Conservation (phyloP, 768 basidiomycete species). For the Rhodosporidiobolus sp. region DNA sequence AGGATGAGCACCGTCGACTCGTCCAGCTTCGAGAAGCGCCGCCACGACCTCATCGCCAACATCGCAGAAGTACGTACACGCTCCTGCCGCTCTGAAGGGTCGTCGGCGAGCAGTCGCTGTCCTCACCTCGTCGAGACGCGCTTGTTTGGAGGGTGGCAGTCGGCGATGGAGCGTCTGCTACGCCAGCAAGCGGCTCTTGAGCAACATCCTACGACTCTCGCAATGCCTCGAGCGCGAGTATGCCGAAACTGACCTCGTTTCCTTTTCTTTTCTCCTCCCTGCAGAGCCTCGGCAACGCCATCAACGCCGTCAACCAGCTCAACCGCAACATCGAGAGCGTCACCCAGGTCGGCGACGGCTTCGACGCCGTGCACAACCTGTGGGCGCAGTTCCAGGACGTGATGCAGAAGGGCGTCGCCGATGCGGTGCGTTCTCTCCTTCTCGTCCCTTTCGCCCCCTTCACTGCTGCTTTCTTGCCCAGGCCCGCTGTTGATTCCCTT, state of each 20-base stretch:
- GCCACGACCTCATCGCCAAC: constrained; percentile 34
- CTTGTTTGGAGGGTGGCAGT: background rate
- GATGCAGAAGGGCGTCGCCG: constrained; percentile 13
- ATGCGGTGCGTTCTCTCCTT: background rate
- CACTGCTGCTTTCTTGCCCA: too few relatives aligned
- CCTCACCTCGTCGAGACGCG: background rate
- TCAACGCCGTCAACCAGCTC: constrained; percentile 31
- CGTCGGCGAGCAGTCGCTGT: too few relatives aligned
- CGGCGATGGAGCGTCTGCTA: background rate
- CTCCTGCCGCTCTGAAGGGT: background rate
- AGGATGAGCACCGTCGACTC: constrained; percentile 11
- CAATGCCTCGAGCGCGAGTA: too few relatives aligned
- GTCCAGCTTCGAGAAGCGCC: constrained; percentile 29
- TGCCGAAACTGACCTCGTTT: background rate
- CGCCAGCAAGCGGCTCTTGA: too few relatives aligned
- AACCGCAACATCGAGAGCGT: constrained; percentile 41
- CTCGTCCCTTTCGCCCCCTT: background rate
- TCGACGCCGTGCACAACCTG: constrained; percentile 28
- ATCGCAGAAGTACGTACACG: constrained; percentile 28
- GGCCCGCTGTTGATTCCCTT: too few relatives aligned
- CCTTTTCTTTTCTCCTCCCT: background rate
- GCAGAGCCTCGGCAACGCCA: constrained; percentile 33
- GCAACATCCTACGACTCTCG: too few relatives aligned
- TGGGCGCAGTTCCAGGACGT: constrained; percentile 35
- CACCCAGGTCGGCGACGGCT: constrained; percentile 18